Evolutionary conservation across 495 filamentous ascomycete genomes (phyloP).

Genomic region (Neurospora sp.): DNA sequence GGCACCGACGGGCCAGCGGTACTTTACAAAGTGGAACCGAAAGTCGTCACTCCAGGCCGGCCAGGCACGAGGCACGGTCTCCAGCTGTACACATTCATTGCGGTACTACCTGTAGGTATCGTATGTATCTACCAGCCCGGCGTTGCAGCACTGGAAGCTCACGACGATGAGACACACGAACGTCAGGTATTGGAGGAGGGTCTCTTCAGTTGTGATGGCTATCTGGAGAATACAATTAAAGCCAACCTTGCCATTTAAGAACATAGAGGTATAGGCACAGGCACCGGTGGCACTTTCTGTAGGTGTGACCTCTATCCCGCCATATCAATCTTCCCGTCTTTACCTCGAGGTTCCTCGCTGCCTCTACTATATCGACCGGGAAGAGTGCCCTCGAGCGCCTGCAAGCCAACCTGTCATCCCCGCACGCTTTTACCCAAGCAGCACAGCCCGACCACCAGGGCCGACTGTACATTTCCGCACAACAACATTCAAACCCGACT

Average conservation of each 20-base stretch:
- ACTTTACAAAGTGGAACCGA: not conserved
- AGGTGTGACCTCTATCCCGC: not conserved
- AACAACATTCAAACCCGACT: not conserved
- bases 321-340: not conserved
- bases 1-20: not conserved
- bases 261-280: not conserved
- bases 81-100: not conserved
- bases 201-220: not conserved
- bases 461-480: not conserved
- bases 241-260: not conserved
- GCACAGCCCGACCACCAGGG: not conserved
- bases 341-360: not conserved
- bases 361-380: not conserved
- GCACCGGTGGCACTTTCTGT: not conserved
- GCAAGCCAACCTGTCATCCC: not conserved
- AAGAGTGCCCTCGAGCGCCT: not conserved
- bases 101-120: not conserved
- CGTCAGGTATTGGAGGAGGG: not conserved
- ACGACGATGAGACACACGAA: not conserved
- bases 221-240: not conserved
- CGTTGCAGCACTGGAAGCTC: not conserved
- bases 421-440: not conserved
- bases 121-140: not conserved
- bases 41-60: not conserved
- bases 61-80: not conserved